Conservation (phyloP, 345 rosid genomes). For the Salix purpurea region DNA sequence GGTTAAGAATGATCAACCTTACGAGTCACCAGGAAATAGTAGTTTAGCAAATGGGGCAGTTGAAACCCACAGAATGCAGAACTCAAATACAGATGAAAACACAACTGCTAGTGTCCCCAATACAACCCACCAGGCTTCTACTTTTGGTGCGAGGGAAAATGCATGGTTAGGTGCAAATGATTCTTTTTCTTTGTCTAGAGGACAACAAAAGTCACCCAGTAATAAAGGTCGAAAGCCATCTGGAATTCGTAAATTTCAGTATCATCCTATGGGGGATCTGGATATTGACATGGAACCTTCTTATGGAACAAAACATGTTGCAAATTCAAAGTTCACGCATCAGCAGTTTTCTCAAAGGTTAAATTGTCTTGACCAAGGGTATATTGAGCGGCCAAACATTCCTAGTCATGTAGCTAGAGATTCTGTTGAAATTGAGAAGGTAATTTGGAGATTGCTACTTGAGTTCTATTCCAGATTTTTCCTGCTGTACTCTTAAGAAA, state of each 20-base stretch:
- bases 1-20: conserved; percentile 38
- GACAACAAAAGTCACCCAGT: conserved; percentile 47
- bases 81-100: conserved; percentile 32
- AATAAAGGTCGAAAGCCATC: conserved; percentile 38
- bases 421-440: conserved; percentile 45
- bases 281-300: conserved; percentile 48
- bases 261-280: conserved; percentile 91
- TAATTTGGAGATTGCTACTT: conserved; percentile 16
- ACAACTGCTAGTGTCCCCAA: conserved; percentile 32
- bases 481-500: not conserved
- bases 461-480: not conserved
- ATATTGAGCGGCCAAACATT: conserved; percentile 37
- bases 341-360: conserved; percentile 38
- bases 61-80: conserved; percentile 29
- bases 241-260: conserved; percentile 66
- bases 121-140: conserved; percentile 25
- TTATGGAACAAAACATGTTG: conserved; percentile 29
- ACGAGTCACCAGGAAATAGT: conserved; percentile 46
- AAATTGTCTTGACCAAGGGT: conserved; percentile 26
- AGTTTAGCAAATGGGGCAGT: conserved; percentile 28
- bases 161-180: conserved; percentile 45
- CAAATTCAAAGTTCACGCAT: conserved; percentile 27
- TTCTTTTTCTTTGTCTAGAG: conserved; percentile 34
- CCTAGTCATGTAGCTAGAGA: conserved; percentile 38
- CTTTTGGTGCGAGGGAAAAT: conserved; percentile 38